Evolutionary conservation across 495 filamentous ascomycete species (phyloP), one percentile per base, ranked within the genome.

Genomic region (Glonium stellatum): DNA sequence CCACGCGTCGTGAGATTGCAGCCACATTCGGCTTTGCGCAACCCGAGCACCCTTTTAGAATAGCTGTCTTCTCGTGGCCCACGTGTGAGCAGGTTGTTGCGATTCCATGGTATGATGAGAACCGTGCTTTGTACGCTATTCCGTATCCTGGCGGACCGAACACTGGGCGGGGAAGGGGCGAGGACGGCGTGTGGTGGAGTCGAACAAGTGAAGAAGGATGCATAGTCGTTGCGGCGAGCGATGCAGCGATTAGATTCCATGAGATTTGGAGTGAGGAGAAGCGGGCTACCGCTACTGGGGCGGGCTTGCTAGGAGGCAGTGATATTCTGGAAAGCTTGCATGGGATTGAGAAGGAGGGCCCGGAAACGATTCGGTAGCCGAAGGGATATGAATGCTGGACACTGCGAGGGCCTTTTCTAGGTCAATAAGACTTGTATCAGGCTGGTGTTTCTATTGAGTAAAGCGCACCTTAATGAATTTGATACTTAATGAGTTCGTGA

Each of bases 11-110:
- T 18, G 95, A 97, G 71, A 92, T 98, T 48, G 87, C 81, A 9
- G 95, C 92, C 1, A 97, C 91, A 0, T 95, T 98, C 72, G 95
- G 93, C 10, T 97, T 92, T 70, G 85, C 92, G n/a, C 87, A 92
- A 66, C 92, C 92, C 4, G 90, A 97, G 39, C 93, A 98, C 63
- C 84, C 88, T 0, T 87, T 86, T 64, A 87, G 93, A 25, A 89
- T 98, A 62, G 95, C 90, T 19, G 88, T 98, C 19, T 98, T 96
- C 74, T 86, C 87, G 39, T 97, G 95, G 95, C 93, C 93, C 1
- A 87, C 88, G 53, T 97, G 93, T 73, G 83, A 83, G 58, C 89
- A 95, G 63, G 82, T 96, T 4, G 88, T 92, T 12, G 85, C 85
- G 22, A 89, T 98, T 22, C 92, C 95, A 3, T 97, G 89, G 93